Base-by-base conservation (phyloP, 345 rosid genomes). In the Populus simonii region DNA sequence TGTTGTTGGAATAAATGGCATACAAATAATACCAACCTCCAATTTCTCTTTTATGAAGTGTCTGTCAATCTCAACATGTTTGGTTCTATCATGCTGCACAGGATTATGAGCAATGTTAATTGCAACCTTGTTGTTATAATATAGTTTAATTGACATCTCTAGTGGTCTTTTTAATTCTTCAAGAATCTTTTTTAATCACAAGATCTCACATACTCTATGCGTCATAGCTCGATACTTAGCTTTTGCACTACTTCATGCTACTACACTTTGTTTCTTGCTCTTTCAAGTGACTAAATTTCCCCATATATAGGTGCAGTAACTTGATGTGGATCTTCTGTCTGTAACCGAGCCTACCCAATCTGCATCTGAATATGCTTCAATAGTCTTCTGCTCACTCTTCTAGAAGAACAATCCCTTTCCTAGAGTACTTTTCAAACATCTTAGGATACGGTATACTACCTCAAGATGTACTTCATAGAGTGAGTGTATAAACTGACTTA, bases 211-310 rank as follows among this genome's bases (percentile, higher is more conserved):
- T 5, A 31, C 33, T 31, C 33, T 35, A 15, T 45, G n/a, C 2
- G 43, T 59, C 17, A 71, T 8, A 23, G 22, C 27, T 3, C 62
- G 61, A n/a, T 45, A 49, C 36, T 71, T 63, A 9, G 35, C 74
- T 7, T 71, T n/a, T 39, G 0, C 27, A 6, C 66, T 73, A 39
- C 51, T 73, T 12, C 36, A 6, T 1, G 68, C 68, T 17, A 61
- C 51, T 18, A 73, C 53, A 35, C 33, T 61, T 17, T 73, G 53
- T 35, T 73, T 73, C 67, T 73, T 73, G 17, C 76, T 57, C 16
- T 53, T 31, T 8, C 43, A 39, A 8, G 2, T 39, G 43, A 39
- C 43, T 8, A 39, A 39, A 39, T 39, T 39, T 39, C 43, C 11
- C 2, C 2, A 39, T 39, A 8, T 8, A 39, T 39, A 39, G 0